Percentiles rank a stretch among this genome's conserved stretches.
These are phyloP conservation scores for Blastobotrys apis DNA, from an alignment of 1,139 yeast genomes.

Conservation along the genomic window DNA sequence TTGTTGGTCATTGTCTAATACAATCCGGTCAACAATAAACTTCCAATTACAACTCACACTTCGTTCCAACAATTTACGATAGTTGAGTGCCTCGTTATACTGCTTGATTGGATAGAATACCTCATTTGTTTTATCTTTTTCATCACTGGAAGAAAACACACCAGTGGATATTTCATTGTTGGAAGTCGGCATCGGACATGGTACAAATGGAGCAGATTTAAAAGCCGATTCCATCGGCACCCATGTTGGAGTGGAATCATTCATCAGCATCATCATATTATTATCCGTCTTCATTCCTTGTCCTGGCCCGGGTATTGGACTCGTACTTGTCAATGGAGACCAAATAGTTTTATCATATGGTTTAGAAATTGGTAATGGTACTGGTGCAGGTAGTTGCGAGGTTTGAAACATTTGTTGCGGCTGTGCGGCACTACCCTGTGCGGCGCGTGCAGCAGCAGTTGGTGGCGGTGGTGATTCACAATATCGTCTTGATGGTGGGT, in stretches of 20 bases:
- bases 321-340: constrained; percentile 2
- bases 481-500: not conserved
- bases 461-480: no score
- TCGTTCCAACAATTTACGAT: constrained; percentile 29
- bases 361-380: not conserved
- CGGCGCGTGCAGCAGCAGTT: not conserved
- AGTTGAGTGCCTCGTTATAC: constrained; percentile 29
- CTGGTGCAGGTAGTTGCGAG: no score
- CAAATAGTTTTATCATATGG: constrained; percentile 1
- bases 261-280: no score
- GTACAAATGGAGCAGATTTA: not conserved
- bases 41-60: constrained; percentile 32
- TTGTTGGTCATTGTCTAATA: constrained; percentile 39
- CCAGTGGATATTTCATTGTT: not conserved
- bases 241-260: no score
- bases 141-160: not conserved
- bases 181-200: not conserved
- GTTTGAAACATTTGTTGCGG: no score
- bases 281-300: no score
- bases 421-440: not conserved
- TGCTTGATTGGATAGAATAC: constrained; percentile 22
- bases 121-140: not conserved
- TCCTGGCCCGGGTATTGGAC: no score
- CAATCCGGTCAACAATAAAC: constrained; percentile 36
- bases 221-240: not conserved